Conservation (phyloP, 2,329 filamentous ascomycete species). For the Pseudocercospora pini-densiflorae region DNA sequence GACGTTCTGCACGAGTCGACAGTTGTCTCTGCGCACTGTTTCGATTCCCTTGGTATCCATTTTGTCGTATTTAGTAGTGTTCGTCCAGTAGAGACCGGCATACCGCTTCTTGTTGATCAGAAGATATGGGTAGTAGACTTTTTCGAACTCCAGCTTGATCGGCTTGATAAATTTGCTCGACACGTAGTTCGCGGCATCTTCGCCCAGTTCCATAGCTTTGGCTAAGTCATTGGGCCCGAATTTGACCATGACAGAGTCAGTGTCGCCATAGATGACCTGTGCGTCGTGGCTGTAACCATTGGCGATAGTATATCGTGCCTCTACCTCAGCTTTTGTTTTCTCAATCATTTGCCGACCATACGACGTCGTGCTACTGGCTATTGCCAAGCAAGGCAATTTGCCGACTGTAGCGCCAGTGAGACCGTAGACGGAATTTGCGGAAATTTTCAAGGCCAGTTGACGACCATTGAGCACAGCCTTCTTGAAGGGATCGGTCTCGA, state of each 20-base stretch:
- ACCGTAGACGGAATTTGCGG: conserved; percentile 97
- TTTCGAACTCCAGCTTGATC: conserved; percentile 99
- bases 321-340: conserved; percentile 94
- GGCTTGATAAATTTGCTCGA: conserved; percentile 93
- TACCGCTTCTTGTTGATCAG: conserved; percentile 99
- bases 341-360: conserved; percentile 99
- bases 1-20: conserved; percentile 90
- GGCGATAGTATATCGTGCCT: conserved; percentile 83
- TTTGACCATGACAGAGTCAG: conserved; percentile 99
- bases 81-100: conserved; percentile 97
- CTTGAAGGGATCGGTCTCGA: conserved; percentile 94
- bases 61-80: conserved; percentile 92
- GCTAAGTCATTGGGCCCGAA: conserved; percentile 87
- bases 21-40: conserved; percentile 96
- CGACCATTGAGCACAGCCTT: conserved; percentile 98
- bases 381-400: conserved; percentile 91
- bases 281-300: conserved; percentile 96
- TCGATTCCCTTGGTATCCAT: conserved; percentile 99
- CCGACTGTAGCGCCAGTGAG: conserved; percentile 94
- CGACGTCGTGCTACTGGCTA: conserved; percentile 95
- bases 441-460: conserved; percentile 93
- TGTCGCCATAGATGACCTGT: conserved; percentile 97
- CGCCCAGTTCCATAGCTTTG: conserved; percentile 92
- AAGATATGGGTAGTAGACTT: conserved; percentile 97
- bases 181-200: conserved; percentile 87